Evolutionary conservation across 2,329 filamentous ascomycete genomes (phyloP), one percentile per base, ranked within the genome.

Genomic region (Cladosporium sp.): DNA sequence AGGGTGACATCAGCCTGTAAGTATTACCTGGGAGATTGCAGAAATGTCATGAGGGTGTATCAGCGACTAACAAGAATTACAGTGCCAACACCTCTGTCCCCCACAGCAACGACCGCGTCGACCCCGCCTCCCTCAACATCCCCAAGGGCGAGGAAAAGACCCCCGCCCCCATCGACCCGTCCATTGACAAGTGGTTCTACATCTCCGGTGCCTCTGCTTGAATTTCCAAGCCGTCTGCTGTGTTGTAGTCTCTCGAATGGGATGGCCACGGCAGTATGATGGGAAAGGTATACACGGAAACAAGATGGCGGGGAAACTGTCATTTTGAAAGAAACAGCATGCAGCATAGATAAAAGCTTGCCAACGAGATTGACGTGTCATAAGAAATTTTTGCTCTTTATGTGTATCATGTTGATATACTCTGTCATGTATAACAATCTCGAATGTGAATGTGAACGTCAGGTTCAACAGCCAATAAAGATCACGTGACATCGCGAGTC

Each of bases 141-240:
- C 89, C 90, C 54, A 68, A 80, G 58, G 79, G 88, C 75, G 81
- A 96, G 82, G 85, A 95, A 67, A 78, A 95, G 53, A 71, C 81
- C 50, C 84, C 93, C 54, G 92, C 86, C 60, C 91, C 92, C 68
- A 96, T 99, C 64, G 93, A 99, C 70, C 82, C 84, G 70, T 95
- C 86, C 74, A 96, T 97, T 69, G 93, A 99, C 84, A 99, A 99
- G 85, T 99, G 93, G 93, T 99, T 99, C 87, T 99, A 97, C 84
- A 99, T 99, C 76, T 96, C 90, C 72, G 93, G 93, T 74, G 93
- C 93, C 64, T 73, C 73, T 58, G 68, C 66, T 57, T 75, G 74
- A 62, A 56, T 47, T 11, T 27, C 40, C 30, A 50, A 43, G 47
- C 47, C 40, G 12, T 30, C 38, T 13, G 40, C 47, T 37, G 32